Base-by-base conservation (phyloP, 371 early-diverging fungal species). In the Basidiobolus meristosporus region DNA sequence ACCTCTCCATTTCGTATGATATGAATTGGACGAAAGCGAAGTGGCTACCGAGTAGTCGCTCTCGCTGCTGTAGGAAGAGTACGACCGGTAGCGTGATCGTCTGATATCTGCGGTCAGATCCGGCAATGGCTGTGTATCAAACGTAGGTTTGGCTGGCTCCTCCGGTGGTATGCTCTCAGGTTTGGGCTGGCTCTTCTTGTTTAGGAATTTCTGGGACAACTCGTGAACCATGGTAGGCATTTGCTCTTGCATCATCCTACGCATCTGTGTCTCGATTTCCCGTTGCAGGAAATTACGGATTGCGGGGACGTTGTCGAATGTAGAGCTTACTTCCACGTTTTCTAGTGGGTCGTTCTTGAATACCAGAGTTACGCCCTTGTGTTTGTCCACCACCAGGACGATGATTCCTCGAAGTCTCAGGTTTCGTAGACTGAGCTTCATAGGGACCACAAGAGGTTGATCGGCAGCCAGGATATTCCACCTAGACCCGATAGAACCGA, bases 281-380 rank as follows among this genome's bases (percentile, higher is more conserved):
- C 67, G 57, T 57, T 95, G 96, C 31, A 98, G 52, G 52, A 89
- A 82, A 7, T 77, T 57, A 26, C 83, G 70, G 20, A 98, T 78
- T 21, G 71, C 75, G 7, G 83, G 70, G 31, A 92, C 68, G 44
- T 76, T 70, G 49, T 95, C 98, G 50, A 98, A 98, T 0, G 92
- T 90, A 2, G 89, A 88, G 47, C 80, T 80, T 39, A 98, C 85
- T 28, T 80, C 70, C 23, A 98, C 85, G 0, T 72, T 73, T 33
- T 91, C 91, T 22, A 98, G 57, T 12, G 98, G 97, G 45, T 95
- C 95, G 49, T 89, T 93, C 50, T 93, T 91, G 53, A 98, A 95
- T 4, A 81, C 88, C 28, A 96, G 68, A 0, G 97, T 92, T 28
- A 95, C 74, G 20, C 97, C 97, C 50, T 79, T 80, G 35, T 72